A percentile compares a stretch with the other conserved stretches of the same genome.
phyloP scores from a whole-genome alignment of 176 grass and related monocot species.

The Raddia guianensis region DNA sequence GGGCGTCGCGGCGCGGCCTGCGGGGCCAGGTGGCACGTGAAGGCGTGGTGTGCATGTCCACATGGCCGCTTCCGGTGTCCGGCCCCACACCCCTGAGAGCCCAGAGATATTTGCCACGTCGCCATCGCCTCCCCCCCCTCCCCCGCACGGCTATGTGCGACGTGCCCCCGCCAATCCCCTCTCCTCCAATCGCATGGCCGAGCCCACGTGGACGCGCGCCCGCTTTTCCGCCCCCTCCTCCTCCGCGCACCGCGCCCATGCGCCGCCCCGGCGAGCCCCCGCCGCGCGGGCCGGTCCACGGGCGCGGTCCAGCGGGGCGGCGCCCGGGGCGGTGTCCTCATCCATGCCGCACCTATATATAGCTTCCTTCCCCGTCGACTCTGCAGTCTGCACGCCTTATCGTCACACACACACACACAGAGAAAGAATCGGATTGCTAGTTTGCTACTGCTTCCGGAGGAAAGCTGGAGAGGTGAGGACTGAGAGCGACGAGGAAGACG shows the following conservation, averaged over 20 bases:
- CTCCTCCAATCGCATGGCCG: slow-evolving; percentile 51
- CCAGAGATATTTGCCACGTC: slow-evolving; percentile 46
- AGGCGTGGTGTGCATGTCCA: slow-evolving; percentile 64
- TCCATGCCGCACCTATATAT: slow-evolving; percentile 63
- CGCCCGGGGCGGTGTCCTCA: slow-evolving; percentile 31
- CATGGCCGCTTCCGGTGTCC: slow-evolving; percentile 23
- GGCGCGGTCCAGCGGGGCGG: neutral
- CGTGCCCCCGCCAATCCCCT: slow-evolving; percentile 20
- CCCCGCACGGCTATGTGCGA: neutral
- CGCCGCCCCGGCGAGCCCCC: neutral
- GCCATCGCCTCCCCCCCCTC: slow-evolving; percentile 16
- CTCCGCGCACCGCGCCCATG: slow-evolving; percentile 23
- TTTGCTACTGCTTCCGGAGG: neutral
- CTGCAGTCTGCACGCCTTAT: slow-evolving; percentile 65
- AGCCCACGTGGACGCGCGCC: slow-evolving; percentile 58
- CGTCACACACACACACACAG: slow-evolving; percentile 29
- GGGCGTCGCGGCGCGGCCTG: neutral
- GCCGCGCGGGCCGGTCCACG: neutral
- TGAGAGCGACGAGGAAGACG: neutral
- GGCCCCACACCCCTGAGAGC: neutral
- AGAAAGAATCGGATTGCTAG: neutral
- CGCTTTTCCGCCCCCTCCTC: neutral
- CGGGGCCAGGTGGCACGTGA: slow-evolving; percentile 68
- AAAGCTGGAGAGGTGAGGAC: no score
- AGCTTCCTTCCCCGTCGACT: slow-evolving; percentile 50